Evolutionary conservation across 139 green algal species (phyloP).

Genomic region (Tetradesmus obliquus): DNA sequence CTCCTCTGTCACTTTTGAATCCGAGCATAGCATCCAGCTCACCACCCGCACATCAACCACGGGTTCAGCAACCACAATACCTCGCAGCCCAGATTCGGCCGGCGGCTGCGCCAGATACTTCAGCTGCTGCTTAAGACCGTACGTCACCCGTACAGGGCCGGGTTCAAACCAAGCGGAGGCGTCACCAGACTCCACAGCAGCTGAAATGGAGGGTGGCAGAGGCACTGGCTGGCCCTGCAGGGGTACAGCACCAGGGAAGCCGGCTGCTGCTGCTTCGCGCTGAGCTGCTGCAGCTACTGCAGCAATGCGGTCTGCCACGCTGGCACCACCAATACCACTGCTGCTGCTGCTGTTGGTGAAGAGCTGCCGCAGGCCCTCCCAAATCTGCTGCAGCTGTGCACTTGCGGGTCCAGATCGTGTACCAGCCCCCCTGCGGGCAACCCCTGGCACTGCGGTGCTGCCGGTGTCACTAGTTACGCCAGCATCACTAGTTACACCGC

Average conservation of each 20-base stretch:
- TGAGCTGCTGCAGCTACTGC: background rate
- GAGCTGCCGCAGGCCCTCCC: background rate
- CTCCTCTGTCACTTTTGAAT: background rate
- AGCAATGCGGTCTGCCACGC: background rate
- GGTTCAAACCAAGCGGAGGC: background rate
- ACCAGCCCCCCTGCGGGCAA: background rate
- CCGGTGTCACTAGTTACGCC: background rate
- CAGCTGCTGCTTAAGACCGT: slow-evolving; percentile 71
- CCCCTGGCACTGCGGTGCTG: background rate
- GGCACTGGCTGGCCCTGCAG: background rate
- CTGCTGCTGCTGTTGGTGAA: background rate
- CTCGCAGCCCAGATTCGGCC: background rate
- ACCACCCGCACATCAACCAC: slow-evolving; percentile 81
- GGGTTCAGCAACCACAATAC: slow-evolving; percentile 36
- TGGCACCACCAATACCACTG: background rate
- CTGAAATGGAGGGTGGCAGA: background rate
- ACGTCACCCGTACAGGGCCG: slow-evolving; percentile 45
- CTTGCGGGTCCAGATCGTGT: background rate
- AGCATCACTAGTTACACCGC: background rate
- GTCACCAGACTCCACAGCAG: background rate
- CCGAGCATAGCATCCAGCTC: slow-evolving; percentile 66
- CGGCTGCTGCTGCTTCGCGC: background rate
- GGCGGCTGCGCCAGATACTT: slow-evolving; percentile 24
- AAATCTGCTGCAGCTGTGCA: background rate
- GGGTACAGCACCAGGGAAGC: background rate